Evolutionary conservation across 331 rosid genomes (phyloP), one percentile per base, ranked within the genome.

Genomic region (Arachis monticola): DNA sequence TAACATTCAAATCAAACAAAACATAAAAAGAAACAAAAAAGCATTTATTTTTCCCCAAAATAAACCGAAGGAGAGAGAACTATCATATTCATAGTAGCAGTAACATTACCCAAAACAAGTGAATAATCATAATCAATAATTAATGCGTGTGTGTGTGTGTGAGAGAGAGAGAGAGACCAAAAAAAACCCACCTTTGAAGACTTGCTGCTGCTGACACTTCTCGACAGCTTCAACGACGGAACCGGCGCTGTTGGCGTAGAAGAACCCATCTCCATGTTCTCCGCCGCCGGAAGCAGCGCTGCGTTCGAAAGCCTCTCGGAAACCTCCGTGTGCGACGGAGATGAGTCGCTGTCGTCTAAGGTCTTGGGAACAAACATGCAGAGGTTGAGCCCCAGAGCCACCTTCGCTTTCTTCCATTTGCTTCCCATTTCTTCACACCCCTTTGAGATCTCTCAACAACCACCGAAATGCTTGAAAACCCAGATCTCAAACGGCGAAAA

Each of bases 341-440:
- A 73, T 41, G 89, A 79, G 27, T 87, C 92, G 0, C 10, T 8
- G 62, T 92, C 91, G 14, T 88, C 96, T 62, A 83, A 76, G 27
- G 97, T 90, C 85, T 83, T 88, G 11, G 99, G 97, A 65, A 88
- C 89, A 67, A 87, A 70, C 73, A 88, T 88, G 86, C 97, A 95
- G 0, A 90, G 91, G 84, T 92, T 94, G 38, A 85, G 68, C 46
- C 97, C 97, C 65, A 94, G 79, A 10, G 97, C 97, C 12, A 90
- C 60, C 90, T 90, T 92, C 11, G 91, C 90, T 77, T 95, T 95
- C 92, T 88, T 92, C 99, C 99, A 92, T 83, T 90, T 95, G 78
- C 97, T 92, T 70, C 89, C 97, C 99, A 95, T 93, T 83, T 12
- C 55, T 6, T 4, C 0, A 8, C 27, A 41, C 64, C 50, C 59